Evolutionary conservation across 2,329 filamentous ascomycete genomes (phyloP).

Genomic region (Aureobasidium melanogenum): DNA sequence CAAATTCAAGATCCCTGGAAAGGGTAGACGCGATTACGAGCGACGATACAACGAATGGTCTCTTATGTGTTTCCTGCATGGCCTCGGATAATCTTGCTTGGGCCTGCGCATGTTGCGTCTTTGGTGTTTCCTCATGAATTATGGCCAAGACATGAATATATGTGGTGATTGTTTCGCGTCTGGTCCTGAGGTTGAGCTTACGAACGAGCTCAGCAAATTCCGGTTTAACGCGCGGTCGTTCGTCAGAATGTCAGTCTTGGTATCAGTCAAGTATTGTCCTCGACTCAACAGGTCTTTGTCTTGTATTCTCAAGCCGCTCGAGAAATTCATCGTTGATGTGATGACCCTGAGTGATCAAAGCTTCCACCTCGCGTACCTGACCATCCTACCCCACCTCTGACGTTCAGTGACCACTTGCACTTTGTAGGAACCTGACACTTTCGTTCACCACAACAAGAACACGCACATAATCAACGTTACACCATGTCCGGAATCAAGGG

Average conservation of each 20-base stretch:
- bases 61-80: neutral
- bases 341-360: neutral
- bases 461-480: neutral
- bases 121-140: no score
- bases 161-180: no score
- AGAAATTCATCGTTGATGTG: neutral
- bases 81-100: neutral
- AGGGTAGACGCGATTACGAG: neutral
- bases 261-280: no score
- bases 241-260: no score
- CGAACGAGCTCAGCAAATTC: no score
- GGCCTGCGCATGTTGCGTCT: neutral
- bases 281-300: no score
- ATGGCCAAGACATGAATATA: no score
- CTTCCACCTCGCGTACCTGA: no score
- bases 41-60: neutral
- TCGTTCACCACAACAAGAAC: neutral
- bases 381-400: neutral
- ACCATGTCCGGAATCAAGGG: conserved; percentile 52
- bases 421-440: neutral
- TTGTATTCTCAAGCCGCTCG: neutral
- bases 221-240: no score
- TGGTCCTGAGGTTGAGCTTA: no score
- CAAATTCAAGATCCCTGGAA: neutral
- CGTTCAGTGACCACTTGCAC: neutral